These are phyloP conservation scores for Malassezia psittaci DNA, from an alignment of 1,284 basidiomycete species.

Conservation along the genomic window DNA sequence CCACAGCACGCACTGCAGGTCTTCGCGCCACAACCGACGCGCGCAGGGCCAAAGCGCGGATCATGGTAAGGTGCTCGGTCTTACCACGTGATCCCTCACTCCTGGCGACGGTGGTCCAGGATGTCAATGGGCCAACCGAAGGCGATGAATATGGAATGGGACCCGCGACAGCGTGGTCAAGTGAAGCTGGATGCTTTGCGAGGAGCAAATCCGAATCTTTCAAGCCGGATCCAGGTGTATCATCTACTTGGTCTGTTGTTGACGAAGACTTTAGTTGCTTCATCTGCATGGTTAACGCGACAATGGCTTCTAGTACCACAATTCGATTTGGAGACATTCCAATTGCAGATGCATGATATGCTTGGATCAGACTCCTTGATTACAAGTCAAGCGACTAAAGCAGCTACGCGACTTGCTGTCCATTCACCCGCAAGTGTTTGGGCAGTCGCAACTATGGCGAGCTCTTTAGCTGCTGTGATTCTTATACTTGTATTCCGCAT, in stretches of 20 bases:
- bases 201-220: neutral
- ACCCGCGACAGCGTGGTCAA: constrained; percentile 19
- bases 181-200: constrained; percentile 14
- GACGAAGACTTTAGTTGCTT: constrained; percentile 43
- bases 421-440: constrained; percentile 23
- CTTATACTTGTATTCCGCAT: constrained; percentile 31
- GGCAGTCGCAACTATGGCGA: constrained; percentile 32
- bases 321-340: constrained; percentile 18
- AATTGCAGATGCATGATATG: constrained; percentile 7
- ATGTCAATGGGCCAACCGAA: no score
- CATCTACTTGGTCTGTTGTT: constrained; percentile 40
- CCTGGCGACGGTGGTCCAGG: neutral
- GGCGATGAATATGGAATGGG: neutral
- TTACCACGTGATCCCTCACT: neutral
- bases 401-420: neutral
- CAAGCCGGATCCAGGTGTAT: constrained; percentile 34
- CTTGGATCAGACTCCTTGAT: neutral
- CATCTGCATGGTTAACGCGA: constrained; percentile 36
- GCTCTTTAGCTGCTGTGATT: constrained; percentile 29
- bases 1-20: neutral
- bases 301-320: constrained; percentile 38
- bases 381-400: neutral
- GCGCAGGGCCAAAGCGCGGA: neutral
- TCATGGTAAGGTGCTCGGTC: neutral
- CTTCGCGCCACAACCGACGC: no score